A percentile compares a stretch with the other conserved stretches of the same genome.
Conservation (phyloP, 768 basidiomycete genomes). For the Epithele typhae region DNA sequence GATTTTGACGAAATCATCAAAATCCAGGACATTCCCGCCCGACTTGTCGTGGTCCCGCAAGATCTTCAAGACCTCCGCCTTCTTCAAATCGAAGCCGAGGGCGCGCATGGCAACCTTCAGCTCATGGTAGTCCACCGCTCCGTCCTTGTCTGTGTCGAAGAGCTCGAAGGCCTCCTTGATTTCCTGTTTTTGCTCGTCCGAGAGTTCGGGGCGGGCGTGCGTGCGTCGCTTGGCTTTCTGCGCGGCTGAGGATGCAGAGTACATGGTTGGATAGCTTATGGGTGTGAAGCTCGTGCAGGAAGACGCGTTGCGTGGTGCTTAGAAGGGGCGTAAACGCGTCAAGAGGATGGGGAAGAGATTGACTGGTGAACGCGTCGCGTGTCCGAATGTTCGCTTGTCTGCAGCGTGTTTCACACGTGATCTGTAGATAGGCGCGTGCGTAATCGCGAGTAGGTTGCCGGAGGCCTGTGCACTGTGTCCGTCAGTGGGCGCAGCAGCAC, state of each 20-base stretch:
- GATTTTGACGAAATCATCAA: conserved; percentile 90
- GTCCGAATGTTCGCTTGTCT: conserved; percentile 7
- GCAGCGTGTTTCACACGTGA: conserved; percentile 6
- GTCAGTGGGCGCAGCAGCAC: no score
- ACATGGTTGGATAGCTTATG: conserved; percentile 7
- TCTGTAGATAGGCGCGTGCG: no score
- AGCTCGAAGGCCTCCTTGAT: conserved; percentile 99
- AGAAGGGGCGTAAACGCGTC: background rate
- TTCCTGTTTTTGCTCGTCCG: conserved; percentile 90
- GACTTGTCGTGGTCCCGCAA: conserved; percentile 88
- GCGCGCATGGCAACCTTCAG: conserved; percentile 99
- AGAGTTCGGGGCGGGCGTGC: conserved; percentile 75
- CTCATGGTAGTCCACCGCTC: conserved; percentile 94
- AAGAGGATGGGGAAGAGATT: background rate
- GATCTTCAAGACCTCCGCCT: conserved; percentile 95
- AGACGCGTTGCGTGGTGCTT: conserved; percentile 3
- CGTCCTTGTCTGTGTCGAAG: conserved; percentile 99
- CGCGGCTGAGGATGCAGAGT: conserved; percentile 50
- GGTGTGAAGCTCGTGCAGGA: background rate
- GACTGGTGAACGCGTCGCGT: conserved; percentile 1
- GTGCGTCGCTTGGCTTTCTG: conserved; percentile 72
- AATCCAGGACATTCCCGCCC: conserved; percentile 81
- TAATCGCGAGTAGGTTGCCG: no score
- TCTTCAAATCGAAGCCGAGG: conserved; percentile 96
- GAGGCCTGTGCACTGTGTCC: no score